These are phyloP conservation scores for Gossypium schwendimanii DNA, from an alignment of 441 rosid species.

Conservation along the genomic window DNA sequence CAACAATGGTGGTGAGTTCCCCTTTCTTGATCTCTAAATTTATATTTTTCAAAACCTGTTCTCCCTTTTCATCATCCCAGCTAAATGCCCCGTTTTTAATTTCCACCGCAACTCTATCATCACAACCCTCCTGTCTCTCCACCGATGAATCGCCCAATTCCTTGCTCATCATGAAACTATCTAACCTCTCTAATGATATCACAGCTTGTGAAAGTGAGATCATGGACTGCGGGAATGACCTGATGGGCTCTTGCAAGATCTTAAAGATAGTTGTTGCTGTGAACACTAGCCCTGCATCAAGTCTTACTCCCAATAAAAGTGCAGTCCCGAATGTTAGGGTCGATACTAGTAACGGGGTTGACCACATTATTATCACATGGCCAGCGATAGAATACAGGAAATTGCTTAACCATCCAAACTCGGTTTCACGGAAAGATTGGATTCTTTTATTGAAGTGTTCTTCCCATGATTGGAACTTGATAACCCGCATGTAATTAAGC, in stretches of 20 bases:
- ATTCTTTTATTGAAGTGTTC: constrained; percentile 77
- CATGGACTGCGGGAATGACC: constrained; percentile 87
- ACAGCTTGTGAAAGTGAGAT: constrained; percentile 88
- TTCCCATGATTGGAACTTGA: constrained; percentile 95
- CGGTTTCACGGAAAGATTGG: constrained; percentile 51
- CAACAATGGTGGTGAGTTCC: constrained; percentile 74
- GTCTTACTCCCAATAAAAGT: constrained; percentile 50
- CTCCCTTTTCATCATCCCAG: constrained; percentile 76
- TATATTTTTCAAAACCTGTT: constrained; percentile 45
- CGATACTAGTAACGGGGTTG: constrained; percentile 64
- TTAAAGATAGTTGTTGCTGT: constrained; percentile 74
- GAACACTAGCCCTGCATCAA: constrained; percentile 81
- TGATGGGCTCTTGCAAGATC: constrained; percentile 87
- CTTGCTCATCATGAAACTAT: constrained; percentile 62
- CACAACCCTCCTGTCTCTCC: constrained; percentile 55
- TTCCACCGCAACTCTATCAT: constrained; percentile 51
- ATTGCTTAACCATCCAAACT: constrained; percentile 75
- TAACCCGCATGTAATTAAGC: constrained; percentile 89
- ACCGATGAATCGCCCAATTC: constrained; percentile 52
- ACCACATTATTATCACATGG: constrained; percentile 73
- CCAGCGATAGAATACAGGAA: constrained; percentile 66
- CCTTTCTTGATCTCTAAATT: constrained; percentile 66
- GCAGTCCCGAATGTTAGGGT: constrained; percentile 74
- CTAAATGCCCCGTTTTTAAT: constrained; percentile 59
- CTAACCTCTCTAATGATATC: constrained; percentile 79